A percentile compares a stretch with the other conserved stretches of the same genome.
These are phyloP conservation scores for Biscutella laevigata DNA, from an alignment of 441 rosid genomes.

Conservation along the genomic window DNA sequence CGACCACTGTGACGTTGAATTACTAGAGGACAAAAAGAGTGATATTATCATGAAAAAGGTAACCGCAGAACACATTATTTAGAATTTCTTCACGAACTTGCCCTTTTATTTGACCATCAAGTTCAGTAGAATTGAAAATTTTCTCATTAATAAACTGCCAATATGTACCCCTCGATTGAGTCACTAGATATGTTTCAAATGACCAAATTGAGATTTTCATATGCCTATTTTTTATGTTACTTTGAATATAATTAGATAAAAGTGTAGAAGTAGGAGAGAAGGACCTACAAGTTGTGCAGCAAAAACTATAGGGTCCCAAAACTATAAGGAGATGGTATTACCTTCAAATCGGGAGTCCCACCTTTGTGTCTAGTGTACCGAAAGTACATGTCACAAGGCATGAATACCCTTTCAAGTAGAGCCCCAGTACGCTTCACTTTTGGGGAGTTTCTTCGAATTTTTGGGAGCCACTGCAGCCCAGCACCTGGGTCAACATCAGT, in stretches of 20 bases:
- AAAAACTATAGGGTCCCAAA: not conserved
- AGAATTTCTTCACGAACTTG: not conserved
- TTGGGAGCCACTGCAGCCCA: slow-evolving; percentile 95
- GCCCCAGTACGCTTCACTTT: slow-evolving; percentile 94
- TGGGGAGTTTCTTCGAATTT: slow-evolving; percentile 71
- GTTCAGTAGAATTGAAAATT: not conserved
- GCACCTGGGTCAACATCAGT: slow-evolving; percentile 99
- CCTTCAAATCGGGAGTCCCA: slow-evolving; percentile 89
- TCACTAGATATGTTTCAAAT: not conserved
- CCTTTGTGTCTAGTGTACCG: slow-evolving; percentile 90
- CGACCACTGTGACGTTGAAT: not conserved
- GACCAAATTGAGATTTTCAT: not conserved
- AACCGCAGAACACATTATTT: not conserved
- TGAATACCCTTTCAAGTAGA: slow-evolving; percentile 87
- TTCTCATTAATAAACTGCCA: not conserved
- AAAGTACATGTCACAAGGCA: slow-evolving; percentile 95
- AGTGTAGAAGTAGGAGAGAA: not conserved
- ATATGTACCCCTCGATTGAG: not conserved
- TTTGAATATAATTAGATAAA: not conserved
- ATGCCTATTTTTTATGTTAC: not conserved
- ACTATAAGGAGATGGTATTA: slow-evolving; percentile 24
- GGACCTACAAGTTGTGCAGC: not conserved
- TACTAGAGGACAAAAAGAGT: not conserved
- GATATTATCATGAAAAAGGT: not conserved
- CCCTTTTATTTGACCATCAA: not conserved